These are phyloP conservation scores for Melanogaster broomeanus DNA, from an alignment of 768 basidiomycete species.

Conservation along the genomic window DNA sequence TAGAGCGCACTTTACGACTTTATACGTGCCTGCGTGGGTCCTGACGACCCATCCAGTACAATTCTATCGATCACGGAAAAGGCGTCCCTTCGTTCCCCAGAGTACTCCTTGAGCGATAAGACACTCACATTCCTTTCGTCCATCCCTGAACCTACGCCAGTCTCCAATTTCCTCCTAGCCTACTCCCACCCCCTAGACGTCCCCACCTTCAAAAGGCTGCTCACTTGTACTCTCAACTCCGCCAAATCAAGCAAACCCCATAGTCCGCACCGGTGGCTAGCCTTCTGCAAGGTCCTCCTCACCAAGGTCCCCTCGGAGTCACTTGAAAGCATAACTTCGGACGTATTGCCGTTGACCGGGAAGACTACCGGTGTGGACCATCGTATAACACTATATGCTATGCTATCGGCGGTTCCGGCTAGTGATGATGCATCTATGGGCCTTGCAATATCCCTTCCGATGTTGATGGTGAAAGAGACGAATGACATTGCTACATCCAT, in stretches of 20 bases:
- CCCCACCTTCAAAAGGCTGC: conserved; percentile 52
- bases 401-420: conserved; percentile 60
- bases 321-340: conserved; percentile 50
- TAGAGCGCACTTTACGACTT: conserved; percentile 65
- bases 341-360: conserved; percentile 76
- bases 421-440: conserved; percentile 49
- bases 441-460: conserved; percentile 40
- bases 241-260: conserved; percentile 79
- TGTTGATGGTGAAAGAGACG: conserved; percentile 70
- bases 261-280: conserved; percentile 55
- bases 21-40: conserved; percentile 50
- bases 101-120: conserved; percentile 67
- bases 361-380: conserved; percentile 91
- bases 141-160: conserved; percentile 4
- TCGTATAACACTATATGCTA: conserved; percentile 80
- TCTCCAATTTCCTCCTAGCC: conserved; percentile 53
- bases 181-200: conserved; percentile 52
- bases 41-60: conserved; percentile 49
- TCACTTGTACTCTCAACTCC: too few relatives aligned
- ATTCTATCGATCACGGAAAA: conserved; percentile 80
- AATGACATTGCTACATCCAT: conserved; percentile 64
- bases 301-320: conserved; percentile 40
- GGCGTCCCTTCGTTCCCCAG: conserved; percentile 78
- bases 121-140: background rate
- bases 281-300: conserved; percentile 69